These are phyloP conservation scores for Lichtheimia ornata DNA, from an alignment of 371 early-diverging fungal genomes.

Conservation along the genomic window DNA sequence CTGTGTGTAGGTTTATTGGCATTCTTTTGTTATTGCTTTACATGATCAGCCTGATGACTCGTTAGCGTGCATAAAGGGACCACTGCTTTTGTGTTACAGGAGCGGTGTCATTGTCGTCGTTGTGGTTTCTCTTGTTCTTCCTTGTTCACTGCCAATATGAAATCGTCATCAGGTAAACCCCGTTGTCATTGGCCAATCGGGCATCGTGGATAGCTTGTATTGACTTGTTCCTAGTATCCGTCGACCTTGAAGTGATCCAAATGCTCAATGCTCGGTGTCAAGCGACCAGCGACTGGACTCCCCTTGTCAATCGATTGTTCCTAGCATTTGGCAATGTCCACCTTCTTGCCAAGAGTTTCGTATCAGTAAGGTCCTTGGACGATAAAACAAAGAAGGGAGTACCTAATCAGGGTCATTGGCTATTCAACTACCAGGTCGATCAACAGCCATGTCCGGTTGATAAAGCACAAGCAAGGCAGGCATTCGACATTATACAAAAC, in stretches of 20 bases:
- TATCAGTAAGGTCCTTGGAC: slow-evolving; percentile 12
- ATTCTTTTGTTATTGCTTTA: too few species aligned
- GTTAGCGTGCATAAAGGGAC: too few species aligned
- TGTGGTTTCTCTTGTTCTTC: too few species aligned
- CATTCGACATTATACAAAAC: slow-evolving; percentile 13
- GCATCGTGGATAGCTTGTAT: neutral
- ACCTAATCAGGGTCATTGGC: neutral
- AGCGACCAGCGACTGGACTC: slow-evolving; percentile 14
- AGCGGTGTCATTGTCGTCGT: too few species aligned
- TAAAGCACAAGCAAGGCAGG: slow-evolving; percentile 17
- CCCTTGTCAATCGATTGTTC: slow-evolving; percentile 10
- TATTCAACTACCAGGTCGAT: neutral
- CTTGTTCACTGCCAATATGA: too few species aligned
- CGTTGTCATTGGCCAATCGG: too few species aligned
- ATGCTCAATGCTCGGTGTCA: slow-evolving; percentile 5
- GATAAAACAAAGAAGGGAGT: neutral
- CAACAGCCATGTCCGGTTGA: slow-evolving; percentile 19
- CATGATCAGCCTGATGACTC: too few species aligned
- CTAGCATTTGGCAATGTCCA: slow-evolving; percentile 17
- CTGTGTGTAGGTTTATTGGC: too few species aligned
- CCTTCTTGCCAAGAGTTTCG: slow-evolving; percentile 19
- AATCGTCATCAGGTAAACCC: too few species aligned
- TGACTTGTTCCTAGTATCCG: neutral
- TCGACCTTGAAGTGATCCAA: slow-evolving; percentile 11
- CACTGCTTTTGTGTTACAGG: too few species aligned